phyloP scores from a whole-genome alignment of 768 basidiomycete species.

The Vararia minispora region DNA sequence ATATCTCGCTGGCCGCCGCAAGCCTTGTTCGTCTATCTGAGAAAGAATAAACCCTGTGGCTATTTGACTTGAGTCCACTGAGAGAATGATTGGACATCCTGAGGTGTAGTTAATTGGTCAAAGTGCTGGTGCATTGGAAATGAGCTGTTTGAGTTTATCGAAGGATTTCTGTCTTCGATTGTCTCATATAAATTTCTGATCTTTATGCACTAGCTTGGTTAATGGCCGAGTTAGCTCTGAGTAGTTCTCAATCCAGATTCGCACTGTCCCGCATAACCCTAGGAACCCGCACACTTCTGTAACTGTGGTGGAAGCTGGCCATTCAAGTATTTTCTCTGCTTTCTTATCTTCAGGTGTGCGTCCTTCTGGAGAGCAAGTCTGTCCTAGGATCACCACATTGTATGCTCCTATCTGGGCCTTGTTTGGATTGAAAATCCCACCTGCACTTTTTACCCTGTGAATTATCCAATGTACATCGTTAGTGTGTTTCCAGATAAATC shows the following conservation, averaged over 20 bases:
- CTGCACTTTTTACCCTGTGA: constrained; percentile 9
- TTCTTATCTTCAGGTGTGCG: constrained; percentile 7
- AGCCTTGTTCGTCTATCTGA: constrained; percentile 18
- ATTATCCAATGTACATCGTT: constrained; percentile 13
- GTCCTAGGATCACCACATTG: constrained; percentile 7
- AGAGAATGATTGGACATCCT: constrained; percentile 18
- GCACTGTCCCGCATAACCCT: constrained; percentile 11
- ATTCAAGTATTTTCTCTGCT: constrained; percentile 9
- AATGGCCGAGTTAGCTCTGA: constrained; percentile 6
- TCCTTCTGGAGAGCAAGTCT: constrained; percentile 7
- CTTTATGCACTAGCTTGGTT: constrained; percentile 13
- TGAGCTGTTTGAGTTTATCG: constrained; percentile 18
- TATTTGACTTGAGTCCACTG: constrained; percentile 26
- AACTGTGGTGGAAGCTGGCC: constrained; percentile 5
- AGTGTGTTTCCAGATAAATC: constrained; percentile 16
- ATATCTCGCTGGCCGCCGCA: constrained; percentile 18
- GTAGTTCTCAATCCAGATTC: constrained; percentile 14
- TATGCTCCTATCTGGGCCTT: constrained; percentile 4
- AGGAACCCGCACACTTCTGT: constrained; percentile 14
- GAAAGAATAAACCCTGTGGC: constrained; percentile 28
- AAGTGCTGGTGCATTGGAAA: constrained; percentile 19
- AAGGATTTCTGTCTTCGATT: constrained; percentile 19
- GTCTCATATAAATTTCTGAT: constrained; percentile 21
- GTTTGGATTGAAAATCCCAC: constrained; percentile 8
- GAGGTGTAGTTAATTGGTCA: constrained; percentile 23